These are phyloP conservation scores for Entrophospora sp. DNA, from an alignment of 192 early-diverging fungal species.

Conservation along the genomic window DNA sequence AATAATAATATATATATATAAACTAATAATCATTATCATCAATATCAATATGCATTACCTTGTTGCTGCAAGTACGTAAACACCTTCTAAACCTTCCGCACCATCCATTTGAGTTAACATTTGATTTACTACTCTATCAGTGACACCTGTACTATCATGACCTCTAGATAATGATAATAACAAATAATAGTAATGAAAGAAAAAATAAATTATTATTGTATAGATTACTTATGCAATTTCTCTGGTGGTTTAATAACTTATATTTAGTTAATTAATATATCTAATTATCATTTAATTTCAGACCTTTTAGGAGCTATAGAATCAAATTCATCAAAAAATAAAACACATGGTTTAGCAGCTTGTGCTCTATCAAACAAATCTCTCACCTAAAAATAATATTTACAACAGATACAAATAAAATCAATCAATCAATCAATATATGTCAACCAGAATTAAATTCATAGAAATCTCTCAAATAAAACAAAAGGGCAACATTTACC, in stretches of 20 bases:
- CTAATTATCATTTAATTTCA: neutral
- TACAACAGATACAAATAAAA: neutral
- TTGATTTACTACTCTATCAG: slow-evolving; percentile 97
- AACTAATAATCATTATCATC: neutral
- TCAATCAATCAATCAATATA: neutral
- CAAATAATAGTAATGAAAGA: neutral
- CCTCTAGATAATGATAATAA: slow-evolving; percentile 47
- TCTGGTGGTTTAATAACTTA: too few relatives aligned
- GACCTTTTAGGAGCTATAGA: slow-evolving; percentile 86
- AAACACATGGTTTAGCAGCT: slow-evolving; percentile 86
- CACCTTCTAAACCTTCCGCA: slow-evolving; percentile 90
- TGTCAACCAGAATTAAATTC: too few relatives aligned
- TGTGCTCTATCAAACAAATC: slow-evolving; percentile 92
- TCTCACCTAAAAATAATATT: slow-evolving; percentile 40
- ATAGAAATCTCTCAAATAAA: neutral
- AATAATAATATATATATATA: neutral
- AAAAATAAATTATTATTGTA: neutral
- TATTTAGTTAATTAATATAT: too few relatives aligned
- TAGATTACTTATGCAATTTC: neutral
- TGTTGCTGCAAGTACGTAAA: slow-evolving; percentile 94
- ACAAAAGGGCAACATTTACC: slow-evolving; percentile 35
- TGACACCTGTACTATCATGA: slow-evolving; percentile 98
- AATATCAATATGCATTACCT: slow-evolving; percentile 33
- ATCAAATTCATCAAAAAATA: slow-evolving; percentile 99
- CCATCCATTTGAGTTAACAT: slow-evolving; percentile 98